phyloP scores from a whole-genome alignment of 352 stramenopile species.

The Phytophthora quininea region DNA sequence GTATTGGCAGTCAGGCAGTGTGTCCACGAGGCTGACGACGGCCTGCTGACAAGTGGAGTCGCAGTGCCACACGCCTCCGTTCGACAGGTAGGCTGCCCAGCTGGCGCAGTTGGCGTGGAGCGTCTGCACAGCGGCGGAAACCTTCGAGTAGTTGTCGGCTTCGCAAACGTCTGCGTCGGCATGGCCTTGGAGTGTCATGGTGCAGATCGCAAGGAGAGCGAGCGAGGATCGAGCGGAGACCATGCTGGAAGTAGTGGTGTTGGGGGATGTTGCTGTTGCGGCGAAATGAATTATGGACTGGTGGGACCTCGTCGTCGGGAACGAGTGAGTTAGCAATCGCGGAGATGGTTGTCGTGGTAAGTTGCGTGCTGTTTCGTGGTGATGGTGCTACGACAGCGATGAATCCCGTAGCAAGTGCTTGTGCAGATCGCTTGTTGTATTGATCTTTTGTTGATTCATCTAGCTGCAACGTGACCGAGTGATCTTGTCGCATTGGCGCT shows the following conservation, averaged over 20 bases:
- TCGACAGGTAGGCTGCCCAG: conserved; percentile 18
- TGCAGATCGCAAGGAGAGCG: neutral
- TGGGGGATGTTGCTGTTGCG: conserved; percentile 4
- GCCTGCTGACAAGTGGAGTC: conserved; percentile 18
- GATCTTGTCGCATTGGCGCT: neutral
- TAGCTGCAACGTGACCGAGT: too few species aligned
- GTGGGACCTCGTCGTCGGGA: neutral
- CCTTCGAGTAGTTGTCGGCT: conserved; percentile 3
- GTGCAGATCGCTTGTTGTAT: neutral
- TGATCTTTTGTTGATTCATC: conserved; percentile 6
- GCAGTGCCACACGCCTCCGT: conserved; percentile 16
- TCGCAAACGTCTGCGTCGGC: neutral
- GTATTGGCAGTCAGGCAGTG: conserved; percentile 13
- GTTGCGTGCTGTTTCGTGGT: neutral
- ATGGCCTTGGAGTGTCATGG: neutral
- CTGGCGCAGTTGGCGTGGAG: conserved; percentile 14
- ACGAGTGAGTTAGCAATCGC: too few species aligned
- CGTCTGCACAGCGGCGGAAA: conserved; percentile 6
- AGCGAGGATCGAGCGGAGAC: conserved; percentile 6
- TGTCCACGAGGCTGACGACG: conserved; percentile 14
- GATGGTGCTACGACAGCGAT: too few species aligned
- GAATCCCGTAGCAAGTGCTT: neutral
- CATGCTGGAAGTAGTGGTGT: conserved; percentile 4
- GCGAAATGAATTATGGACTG: conserved; percentile 10
- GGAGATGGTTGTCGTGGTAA: too few species aligned